These are phyloP conservation scores for Antrodiella citrinella DNA, from an alignment of 768 basidiomycete genomes.

Conservation along the genomic window DNA sequence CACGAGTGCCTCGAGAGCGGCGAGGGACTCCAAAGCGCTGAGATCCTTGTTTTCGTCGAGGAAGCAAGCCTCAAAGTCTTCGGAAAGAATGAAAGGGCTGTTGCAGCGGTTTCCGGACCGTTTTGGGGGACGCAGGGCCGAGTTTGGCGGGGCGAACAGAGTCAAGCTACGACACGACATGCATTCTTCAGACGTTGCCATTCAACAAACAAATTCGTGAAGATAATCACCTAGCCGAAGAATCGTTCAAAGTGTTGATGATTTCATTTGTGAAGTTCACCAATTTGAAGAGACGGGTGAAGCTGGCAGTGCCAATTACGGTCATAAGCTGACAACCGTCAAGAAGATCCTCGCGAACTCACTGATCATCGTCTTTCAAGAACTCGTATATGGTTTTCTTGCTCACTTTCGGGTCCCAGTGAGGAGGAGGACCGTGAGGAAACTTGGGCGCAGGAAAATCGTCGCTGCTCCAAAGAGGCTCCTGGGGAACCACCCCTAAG, in stretches of 20 bases:
- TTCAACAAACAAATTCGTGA: conserved; percentile 6
- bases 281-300: conserved; percentile 32
- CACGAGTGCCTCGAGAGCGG: conserved; percentile 25
- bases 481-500: too few species aligned
- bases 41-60: too few species aligned
- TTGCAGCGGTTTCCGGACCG: conserved; percentile 8
- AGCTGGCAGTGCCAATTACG: conserved; percentile 20
- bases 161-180: conserved; percentile 31
- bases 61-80: conserved; percentile 4
- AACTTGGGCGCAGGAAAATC: too few species aligned
- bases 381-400: conserved; percentile 23
- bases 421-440: conserved; percentile 1
- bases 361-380: conserved; percentile 19
- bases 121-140: conserved; percentile 27
- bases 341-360: not conserved
- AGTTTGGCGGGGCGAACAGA: conserved; percentile 45
- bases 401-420: conserved; percentile 5
- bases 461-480: too few species aligned
- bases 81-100: not conserved
- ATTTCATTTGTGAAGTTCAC: conserved; percentile 33
- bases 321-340: too few species aligned
- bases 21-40: conserved; percentile 18
- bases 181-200: not conserved
- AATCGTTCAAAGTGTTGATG: conserved; percentile 30
- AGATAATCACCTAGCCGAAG: conserved; percentile 29